A percentile compares a stretch with the other conserved stretches of the same genome.
These are phyloP conservation scores for Epithele typhae DNA, from an alignment of 768 basidiomycete genomes.

Conservation along the genomic window DNA sequence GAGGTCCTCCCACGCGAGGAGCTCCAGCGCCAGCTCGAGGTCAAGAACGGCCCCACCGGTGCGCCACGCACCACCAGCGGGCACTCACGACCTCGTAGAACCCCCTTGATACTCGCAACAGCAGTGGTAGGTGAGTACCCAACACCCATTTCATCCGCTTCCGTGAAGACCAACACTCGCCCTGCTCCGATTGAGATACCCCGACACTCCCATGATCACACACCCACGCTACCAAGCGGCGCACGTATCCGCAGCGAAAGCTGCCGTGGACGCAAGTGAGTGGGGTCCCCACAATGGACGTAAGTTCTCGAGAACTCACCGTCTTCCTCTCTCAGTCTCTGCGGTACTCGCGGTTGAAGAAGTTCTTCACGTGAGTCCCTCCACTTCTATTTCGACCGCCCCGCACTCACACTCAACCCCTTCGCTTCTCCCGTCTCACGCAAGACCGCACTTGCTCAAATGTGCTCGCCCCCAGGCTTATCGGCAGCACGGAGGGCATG, in stretches of 20 bases:
- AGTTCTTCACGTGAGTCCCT: constrained; percentile 59
- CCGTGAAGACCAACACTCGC: too few species aligned
- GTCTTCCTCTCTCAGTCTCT: constrained; percentile 39
- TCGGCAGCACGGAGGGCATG: constrained; percentile 72
- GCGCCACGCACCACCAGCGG: too few species aligned
- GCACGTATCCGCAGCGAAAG: constrained; percentile 96
- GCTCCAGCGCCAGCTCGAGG: too few species aligned
- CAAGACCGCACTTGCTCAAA: constrained; percentile 79
- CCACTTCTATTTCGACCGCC: not conserved
- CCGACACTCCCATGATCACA: too few species aligned
- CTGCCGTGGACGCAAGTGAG: constrained; percentile 76
- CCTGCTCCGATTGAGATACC: too few species aligned
- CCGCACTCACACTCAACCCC: not conserved
- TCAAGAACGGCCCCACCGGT: too few species aligned
- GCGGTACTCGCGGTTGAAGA: constrained; percentile 88
- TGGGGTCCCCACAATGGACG: constrained; percentile 1
- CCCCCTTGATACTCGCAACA: too few species aligned
- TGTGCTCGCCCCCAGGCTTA: constrained; percentile 80
- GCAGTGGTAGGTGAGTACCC: too few species aligned
- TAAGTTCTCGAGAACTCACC: not conserved
- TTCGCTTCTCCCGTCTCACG: not conserved
- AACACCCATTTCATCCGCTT: too few species aligned
- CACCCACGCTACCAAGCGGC: constrained; percentile 81
- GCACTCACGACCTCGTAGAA: too few species aligned
- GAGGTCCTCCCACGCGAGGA: too few species aligned